Evolutionary conservation across 768 basidiomycete species (phyloP).

Genomic region (Lactarius psammicola): DNA sequence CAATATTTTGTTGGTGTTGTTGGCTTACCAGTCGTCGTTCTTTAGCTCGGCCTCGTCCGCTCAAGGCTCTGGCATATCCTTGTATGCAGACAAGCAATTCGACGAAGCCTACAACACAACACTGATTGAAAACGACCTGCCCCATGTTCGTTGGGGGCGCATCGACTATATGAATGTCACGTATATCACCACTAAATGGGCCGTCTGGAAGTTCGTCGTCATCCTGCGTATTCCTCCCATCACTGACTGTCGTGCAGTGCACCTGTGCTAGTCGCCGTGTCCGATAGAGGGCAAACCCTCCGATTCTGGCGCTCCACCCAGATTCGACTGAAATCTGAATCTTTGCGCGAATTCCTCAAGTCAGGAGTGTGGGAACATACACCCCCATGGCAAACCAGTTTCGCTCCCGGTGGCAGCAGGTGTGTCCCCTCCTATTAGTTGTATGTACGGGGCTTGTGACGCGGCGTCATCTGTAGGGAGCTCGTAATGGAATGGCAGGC

Average conservation of each 20-base stretch:
- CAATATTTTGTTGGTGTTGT: not conserved
- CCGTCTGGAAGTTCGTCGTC: constrained; percentile 69
- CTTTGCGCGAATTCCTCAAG: constrained; percentile 64
- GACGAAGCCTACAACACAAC: constrained; percentile 72
- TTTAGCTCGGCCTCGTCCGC: constrained; percentile 56
- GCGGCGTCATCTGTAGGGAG: constrained; percentile 48
- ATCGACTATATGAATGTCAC: constrained; percentile 89
- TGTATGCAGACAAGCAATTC: constrained; percentile 68
- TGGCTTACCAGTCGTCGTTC: constrained; percentile 11
- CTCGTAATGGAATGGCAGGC: constrained; percentile 63
- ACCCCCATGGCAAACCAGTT: constrained; percentile 67
- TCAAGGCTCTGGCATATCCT: constrained; percentile 63
- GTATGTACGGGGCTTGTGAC: not conserved
- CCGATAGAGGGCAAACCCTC: constrained; percentile 71
- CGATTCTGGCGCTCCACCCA: constrained; percentile 73
- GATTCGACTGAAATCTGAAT: constrained; percentile 56
- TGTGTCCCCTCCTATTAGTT: constrained; percentile 35
- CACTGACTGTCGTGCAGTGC: constrained; percentile 47
- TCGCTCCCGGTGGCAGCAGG: constrained; percentile 76
- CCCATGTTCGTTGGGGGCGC: constrained; percentile 76
- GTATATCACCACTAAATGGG: constrained; percentile 80
- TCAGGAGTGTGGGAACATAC: constrained; percentile 60
- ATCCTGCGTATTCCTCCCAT: not conserved
- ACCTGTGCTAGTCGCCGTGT: constrained; percentile 68
- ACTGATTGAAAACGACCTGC: constrained; percentile 56